Base-by-base conservation (phyloP, 257 asterid genomes). In the Solanum habrochaites region DNA sequence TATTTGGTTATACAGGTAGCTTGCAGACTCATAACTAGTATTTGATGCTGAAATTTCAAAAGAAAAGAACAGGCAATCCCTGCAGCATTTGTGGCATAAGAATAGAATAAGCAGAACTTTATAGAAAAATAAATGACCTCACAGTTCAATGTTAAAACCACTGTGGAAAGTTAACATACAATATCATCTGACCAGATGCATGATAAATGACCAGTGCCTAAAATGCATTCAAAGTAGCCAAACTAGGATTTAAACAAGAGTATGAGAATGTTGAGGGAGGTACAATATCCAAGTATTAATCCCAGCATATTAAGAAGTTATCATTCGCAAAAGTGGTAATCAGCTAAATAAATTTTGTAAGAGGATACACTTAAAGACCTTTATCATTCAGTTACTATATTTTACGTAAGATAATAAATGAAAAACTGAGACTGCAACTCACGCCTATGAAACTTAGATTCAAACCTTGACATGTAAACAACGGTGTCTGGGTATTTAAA, bases 401-500 rank as follows among this genome's bases (percentile, higher is more conserved):
- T 77, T 25, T 27, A 80, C 8, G 2, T 18, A 40, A 45, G 29
- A 80, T 80, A 43, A 49, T 14, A 80, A 47, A 25, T 47, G 43
- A 80, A 47, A 29, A 80, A 29, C 67, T 80, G 67, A 49, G 69
- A 49, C 27, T 29, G 25, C 83, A 45, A 20, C 40, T 15, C 64
- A 27, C 43, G 83, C 83, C 43, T 47, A 31, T 49, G 67, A 27
- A 80, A 49, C 43, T 49, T 86, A 87, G 82, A 78, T 64, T 86
- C 94, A 86, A 73, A 97, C 99, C 99, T 94, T 90, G 90, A 86
- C 97, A 95, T 40, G 98, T 94, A 91, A 94, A 95, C 83, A 94
- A 87, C 4, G 99, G 99, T 66, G 98, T 95, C 92, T 95, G 99
- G 23, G 99, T 97, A 88, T 87, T 94, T 74, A 95, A 93, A 91